Percentiles rank a stretch among this genome's conserved stretches.
Conservation (phyloP, 2,329 filamentous ascomycete species). For the Nigrospora osmanthi region DNA sequence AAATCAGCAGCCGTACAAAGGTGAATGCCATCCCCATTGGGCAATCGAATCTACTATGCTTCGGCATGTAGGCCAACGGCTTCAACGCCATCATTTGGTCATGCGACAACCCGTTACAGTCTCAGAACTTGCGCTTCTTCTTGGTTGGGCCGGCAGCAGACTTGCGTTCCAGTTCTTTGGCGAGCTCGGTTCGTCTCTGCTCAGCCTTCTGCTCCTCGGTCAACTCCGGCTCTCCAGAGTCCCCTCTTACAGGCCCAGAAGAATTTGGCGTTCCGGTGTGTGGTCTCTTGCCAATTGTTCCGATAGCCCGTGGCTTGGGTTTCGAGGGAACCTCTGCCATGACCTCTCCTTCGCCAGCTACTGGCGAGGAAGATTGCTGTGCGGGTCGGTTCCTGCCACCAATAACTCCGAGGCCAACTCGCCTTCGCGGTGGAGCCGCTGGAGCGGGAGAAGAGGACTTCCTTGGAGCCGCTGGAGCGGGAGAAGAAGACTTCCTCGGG, state of each 20-base stretch:
- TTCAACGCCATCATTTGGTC: too few species aligned
- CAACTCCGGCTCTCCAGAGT: slow-evolving; percentile 9
- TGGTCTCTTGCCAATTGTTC: slow-evolving; percentile 13
- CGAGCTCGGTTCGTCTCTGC: slow-evolving; percentile 41
- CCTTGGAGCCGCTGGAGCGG: background rate
- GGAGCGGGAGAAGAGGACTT: background rate
- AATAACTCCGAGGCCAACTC: slow-evolving; percentile 3
- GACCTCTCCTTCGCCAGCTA: too few species aligned
- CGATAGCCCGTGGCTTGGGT: slow-evolving; percentile 6
- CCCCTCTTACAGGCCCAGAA: background rate
- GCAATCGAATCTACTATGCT: too few species aligned
- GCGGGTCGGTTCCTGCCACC: slow-evolving; percentile 5
- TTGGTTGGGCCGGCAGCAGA: slow-evolving; percentile 40
- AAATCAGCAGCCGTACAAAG: too few species aligned
- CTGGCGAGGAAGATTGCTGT: background rate
- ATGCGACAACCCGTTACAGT: too few species aligned
- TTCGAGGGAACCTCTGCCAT: background rate
- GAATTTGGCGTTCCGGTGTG: background rate
- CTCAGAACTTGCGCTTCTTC: slow-evolving; percentile 49
- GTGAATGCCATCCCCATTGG: too few species aligned
- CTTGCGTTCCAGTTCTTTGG: slow-evolving; percentile 41
- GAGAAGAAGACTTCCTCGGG: background rate
- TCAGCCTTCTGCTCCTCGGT: slow-evolving; percentile 31
- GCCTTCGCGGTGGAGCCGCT: background rate
- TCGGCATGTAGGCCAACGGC: too few species aligned